These are phyloP conservation scores for Acorus calamus DNA, from an alignment of 106 monocot species.

Conservation along the genomic window DNA sequence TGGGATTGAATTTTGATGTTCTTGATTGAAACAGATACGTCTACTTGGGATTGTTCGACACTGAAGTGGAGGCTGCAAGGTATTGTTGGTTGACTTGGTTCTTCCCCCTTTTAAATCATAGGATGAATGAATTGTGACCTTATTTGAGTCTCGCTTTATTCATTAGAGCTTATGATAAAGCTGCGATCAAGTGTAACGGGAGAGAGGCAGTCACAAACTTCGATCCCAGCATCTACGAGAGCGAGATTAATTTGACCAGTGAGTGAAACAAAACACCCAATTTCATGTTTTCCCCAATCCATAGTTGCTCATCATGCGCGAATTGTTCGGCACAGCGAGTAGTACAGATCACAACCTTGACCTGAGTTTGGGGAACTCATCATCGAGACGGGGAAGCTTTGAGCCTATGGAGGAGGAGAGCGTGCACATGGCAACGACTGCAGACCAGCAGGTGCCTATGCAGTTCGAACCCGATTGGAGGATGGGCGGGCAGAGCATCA, in stretches of 20 bases:
- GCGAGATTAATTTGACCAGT: no score
- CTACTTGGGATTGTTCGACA: constrained; percentile 84
- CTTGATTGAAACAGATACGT: constrained; percentile 40
- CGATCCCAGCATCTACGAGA: no score
- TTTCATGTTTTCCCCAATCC: no score
- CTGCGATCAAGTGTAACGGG: no score
- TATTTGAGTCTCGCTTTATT: no score
- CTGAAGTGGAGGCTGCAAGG: constrained; percentile 26
- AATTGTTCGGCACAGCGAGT: not conserved
- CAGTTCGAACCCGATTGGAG: constrained; percentile 25
- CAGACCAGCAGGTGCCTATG: constrained; percentile 30
- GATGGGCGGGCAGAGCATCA: constrained; percentile 11
- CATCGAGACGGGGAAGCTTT: constrained; percentile 24
- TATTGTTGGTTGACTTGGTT: not conserved
- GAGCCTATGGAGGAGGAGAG: constrained; percentile 22
- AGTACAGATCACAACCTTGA: constrained; percentile 48
- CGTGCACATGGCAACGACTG: not conserved
- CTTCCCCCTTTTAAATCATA: no score
- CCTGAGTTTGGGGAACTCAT: constrained; percentile 54
- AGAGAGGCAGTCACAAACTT: no score
- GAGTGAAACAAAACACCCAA: no score
- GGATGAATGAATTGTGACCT: no score
- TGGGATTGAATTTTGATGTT: no score
- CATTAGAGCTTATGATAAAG: no score
- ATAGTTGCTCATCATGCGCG: not conserved